phyloP scores from a whole-genome alignment of 2,329 filamentous ascomycete species.

The Pleurostoma richardsiae region DNA sequence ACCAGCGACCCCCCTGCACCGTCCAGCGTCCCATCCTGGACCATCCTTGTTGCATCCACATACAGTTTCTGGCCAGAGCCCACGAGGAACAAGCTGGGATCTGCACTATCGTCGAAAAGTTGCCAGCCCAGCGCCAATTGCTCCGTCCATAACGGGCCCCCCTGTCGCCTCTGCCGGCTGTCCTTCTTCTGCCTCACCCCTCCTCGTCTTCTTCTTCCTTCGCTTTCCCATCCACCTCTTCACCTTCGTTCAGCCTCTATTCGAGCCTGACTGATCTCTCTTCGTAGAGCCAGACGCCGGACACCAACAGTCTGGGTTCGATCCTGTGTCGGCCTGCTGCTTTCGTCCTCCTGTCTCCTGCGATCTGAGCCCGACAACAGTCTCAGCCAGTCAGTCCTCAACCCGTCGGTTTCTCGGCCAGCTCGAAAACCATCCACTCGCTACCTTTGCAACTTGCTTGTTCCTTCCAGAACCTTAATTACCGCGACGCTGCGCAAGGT shows the following conservation, averaged over 20 bases:
- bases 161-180: not conserved
- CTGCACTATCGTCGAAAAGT: not conserved
- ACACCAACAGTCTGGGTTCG: not conserved
- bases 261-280: not conserved
- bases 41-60: too few species aligned
- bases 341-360: constrained; percentile 3
- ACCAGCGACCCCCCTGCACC: not conserved
- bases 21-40: not conserved
- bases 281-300: not conserved
- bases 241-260: not conserved
- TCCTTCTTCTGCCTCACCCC: not conserved
- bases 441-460: not conserved
- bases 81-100: not conserved
- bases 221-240: not conserved
- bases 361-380: not conserved
- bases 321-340: not conserved
- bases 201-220: not conserved
- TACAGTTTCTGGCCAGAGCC: not conserved
- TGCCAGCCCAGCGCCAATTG: not conserved
- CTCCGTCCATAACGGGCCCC: not conserved
- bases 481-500: too few species aligned
- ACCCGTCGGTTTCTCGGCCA: too few species aligned
- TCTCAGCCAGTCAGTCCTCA: too few species aligned
- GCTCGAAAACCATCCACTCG: constrained; percentile 4
- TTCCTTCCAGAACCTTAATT: too few species aligned